phyloP scores from a whole-genome alignment of 2,329 filamentous ascomycete genomes.

The Scytalidium lignicola region DNA sequence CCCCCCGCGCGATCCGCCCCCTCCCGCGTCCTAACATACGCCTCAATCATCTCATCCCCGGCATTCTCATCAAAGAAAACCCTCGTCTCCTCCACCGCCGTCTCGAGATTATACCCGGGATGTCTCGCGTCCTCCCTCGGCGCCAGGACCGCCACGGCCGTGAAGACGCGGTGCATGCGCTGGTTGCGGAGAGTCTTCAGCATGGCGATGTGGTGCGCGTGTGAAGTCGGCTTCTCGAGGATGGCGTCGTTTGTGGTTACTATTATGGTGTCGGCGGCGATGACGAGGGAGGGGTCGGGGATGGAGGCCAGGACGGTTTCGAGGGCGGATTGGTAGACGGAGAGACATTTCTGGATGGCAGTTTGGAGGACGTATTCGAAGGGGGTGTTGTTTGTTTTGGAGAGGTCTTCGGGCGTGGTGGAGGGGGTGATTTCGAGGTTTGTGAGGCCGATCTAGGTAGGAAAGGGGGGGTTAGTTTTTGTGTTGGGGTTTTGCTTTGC shows the following conservation, averaged over 20 bases:
- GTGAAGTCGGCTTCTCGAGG: constrained; percentile 83
- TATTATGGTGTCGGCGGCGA: constrained; percentile 88
- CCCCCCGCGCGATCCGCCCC: background rate
- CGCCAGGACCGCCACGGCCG: constrained; percentile 76
- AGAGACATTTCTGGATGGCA: constrained; percentile 74
- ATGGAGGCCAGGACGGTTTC: constrained; percentile 32
- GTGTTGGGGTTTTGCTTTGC: background rate
- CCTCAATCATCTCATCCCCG: constrained; percentile 75
- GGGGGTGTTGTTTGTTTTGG: constrained; percentile 68
- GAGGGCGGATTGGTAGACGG: constrained; percentile 47
- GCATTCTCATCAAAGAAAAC: constrained; percentile 77
- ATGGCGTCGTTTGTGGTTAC: constrained; percentile 71
- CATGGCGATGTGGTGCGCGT: constrained; percentile 79
- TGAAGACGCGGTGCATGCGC: constrained; percentile 74
- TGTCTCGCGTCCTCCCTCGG: constrained; percentile 74
- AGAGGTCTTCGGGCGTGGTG: constrained; percentile 76
- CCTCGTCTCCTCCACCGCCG: constrained; percentile 80
- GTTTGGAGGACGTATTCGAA: constrained; percentile 90
- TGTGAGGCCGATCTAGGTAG: constrained; percentile 64
- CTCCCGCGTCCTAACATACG: constrained; percentile 69
- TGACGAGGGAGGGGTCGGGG: constrained; percentile 73
- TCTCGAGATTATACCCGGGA: constrained; percentile 80
- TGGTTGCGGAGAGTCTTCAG: constrained; percentile 76
- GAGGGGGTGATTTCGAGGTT: constrained; percentile 84
- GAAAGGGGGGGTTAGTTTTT: constrained; percentile 4